phyloP scores from a whole-genome alignment of 257 asterid species.

The Lycium ferocissimum region DNA sequence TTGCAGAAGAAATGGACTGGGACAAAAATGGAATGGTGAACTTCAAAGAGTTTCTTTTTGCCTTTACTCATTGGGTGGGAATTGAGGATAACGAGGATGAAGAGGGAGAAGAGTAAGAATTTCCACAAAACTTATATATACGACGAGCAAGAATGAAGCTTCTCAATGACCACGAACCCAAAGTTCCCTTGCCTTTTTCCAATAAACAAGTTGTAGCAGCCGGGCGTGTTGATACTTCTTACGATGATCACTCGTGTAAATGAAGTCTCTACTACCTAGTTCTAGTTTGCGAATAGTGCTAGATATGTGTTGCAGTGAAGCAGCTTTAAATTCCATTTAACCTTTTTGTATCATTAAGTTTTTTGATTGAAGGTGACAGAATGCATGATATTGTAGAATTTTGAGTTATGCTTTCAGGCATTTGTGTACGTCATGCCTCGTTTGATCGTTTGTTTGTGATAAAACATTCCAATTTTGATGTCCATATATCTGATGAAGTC shows the following conservation, averaged over 20 bases:
- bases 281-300: neutral
- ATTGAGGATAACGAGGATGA: slow-evolving; percentile 70
- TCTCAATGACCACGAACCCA: slow-evolving; percentile 12
- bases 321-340: slow-evolving; percentile 17
- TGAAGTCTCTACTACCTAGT: slow-evolving; percentile 10
- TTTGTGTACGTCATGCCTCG: neutral
- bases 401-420: neutral
- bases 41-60: slow-evolving; percentile 91
- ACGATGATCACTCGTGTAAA: slow-evolving; percentile 21
- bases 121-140: neutral
- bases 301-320: slow-evolving; percentile 11
- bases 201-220: slow-evolving; percentile 22
- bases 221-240: neutral
- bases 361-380: neutral
- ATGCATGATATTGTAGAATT: neutral
- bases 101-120: slow-evolving; percentile 47
- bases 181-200: neutral
- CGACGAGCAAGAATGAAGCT: neutral
- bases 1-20: slow-evolving; percentile 99
- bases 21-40: slow-evolving; percentile 87
- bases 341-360: neutral
- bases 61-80: slow-evolving; percentile 92
- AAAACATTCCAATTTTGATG: neutral
- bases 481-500: neutral
- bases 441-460: slow-evolving; percentile 5